Conservation (phyloP, 495 filamentous ascomycete genomes). For the Articulospora tetracladia region DNA sequence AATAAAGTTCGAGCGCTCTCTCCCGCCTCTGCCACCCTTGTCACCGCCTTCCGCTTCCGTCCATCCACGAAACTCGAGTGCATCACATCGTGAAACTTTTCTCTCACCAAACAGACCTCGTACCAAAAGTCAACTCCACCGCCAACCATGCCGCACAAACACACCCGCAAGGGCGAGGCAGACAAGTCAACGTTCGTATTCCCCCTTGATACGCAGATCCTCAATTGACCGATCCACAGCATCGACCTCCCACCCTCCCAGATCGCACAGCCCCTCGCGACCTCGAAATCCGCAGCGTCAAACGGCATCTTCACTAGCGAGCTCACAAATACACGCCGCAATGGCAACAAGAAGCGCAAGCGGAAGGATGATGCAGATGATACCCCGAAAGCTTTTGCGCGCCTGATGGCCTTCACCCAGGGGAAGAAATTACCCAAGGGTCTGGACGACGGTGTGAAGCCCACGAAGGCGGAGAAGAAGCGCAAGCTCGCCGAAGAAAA, state of each 20-base stretch:
- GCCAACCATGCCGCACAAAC: constrained; percentile 77
- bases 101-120: background rate
- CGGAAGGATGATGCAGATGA: constrained; percentile 60
- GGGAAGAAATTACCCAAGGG: constrained; percentile 56
- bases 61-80: background rate
- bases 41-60: background rate
- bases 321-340: constrained; percentile 17
- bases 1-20: background rate
- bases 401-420: constrained; percentile 67
- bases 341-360: constrained; percentile 40
- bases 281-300: constrained; percentile 32
- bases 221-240: constrained; percentile 28
- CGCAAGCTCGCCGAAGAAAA: constrained; percentile 3
- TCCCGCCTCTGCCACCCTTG: background rate
- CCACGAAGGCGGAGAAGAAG: constrained; percentile 26
- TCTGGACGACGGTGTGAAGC: constrained; percentile 60
- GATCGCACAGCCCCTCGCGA: constrained; percentile 66
- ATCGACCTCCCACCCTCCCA: constrained; percentile 74
- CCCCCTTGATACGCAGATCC: background rate
- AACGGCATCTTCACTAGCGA: constrained; percentile 26
- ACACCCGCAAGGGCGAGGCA: constrained; percentile 59
- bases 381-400: constrained; percentile 79
- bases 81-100: constrained; percentile 6
- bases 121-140: background rate
- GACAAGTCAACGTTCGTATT: constrained; percentile 32